These are phyloP conservation scores for Fraxinus baroniana DNA, from an alignment of 305 asterid species.

Conservation along the genomic window DNA sequence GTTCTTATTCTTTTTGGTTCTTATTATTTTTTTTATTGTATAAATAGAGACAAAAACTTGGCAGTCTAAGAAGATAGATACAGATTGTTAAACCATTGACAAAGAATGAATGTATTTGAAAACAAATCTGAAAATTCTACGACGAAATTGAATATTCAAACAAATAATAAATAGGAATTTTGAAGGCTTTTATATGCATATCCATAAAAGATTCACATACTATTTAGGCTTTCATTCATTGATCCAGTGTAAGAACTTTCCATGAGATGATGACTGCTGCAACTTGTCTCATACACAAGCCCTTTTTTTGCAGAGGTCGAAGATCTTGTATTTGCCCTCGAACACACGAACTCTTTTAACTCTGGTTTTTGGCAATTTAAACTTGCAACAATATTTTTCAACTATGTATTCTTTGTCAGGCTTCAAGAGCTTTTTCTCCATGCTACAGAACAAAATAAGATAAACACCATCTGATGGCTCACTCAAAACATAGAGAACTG, in stretches of 20 bases:
- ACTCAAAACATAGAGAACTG: neutral
- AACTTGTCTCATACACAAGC: neutral
- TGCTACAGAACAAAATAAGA: neutral
- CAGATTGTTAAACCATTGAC: neutral
- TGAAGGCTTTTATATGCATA: neutral
- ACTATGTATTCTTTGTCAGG: neutral
- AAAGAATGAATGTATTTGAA: neutral
- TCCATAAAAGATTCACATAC: neutral
- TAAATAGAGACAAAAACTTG: neutral
- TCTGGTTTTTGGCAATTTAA: neutral
- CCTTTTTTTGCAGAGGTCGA: neutral
- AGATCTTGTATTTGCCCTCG: neutral
- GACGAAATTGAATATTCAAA: neutral
- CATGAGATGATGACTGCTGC: neutral
- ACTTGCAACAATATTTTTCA: neutral
- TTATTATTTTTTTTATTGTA: neutral
- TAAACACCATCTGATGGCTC: neutral
- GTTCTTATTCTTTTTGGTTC: neutral
- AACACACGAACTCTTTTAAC: neutral
- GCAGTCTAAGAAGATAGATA: neutral
- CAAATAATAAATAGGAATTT: neutral
- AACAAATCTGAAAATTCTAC: neutral
- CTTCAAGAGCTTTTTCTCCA: neutral
- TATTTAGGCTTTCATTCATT: neutral
- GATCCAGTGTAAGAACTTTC: neutral